Percentiles rank a stretch among this genome's conserved stretches.
These are phyloP conservation scores for Artemisia argyi DNA, from an alignment of 129 eudicot genomes.

Conservation along the genomic window DNA sequence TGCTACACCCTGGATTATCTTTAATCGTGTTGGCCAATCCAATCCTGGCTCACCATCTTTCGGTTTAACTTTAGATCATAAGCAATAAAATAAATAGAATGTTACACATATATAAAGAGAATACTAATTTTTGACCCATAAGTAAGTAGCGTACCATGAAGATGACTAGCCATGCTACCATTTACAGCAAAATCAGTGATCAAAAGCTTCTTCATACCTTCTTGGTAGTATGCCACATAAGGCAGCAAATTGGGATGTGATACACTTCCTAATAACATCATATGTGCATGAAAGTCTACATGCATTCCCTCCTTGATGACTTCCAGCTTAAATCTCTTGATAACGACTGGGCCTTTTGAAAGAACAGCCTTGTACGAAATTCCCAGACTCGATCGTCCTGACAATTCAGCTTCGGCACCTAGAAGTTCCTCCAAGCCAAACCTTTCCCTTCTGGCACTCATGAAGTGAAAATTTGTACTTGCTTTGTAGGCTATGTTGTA, in stretches of 20 bases:
- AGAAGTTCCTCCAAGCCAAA: constrained; percentile 71
- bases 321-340: constrained; percentile 53
- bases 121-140: too few species aligned
- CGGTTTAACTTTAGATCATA: constrained; percentile 39
- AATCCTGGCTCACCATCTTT: constrained; percentile 40
- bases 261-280: constrained; percentile 66
- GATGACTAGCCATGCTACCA: constrained; percentile 84
- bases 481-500: constrained; percentile 32
- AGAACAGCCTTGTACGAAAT: constrained; percentile 68
- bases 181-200: constrained; percentile 53
- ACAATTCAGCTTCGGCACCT: constrained; percentile 65
- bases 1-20: constrained; percentile 64
- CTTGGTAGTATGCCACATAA: constrained; percentile 64
- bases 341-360: constrained; percentile 45
- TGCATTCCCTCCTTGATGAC: constrained; percentile 54
- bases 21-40: constrained; percentile 63
- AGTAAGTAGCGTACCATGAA: constrained; percentile 54
- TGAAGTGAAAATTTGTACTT: constrained; percentile 49
- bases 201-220: constrained; percentile 67
- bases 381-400: constrained; percentile 77
- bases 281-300: constrained; percentile 66
- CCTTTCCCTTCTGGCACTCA: constrained; percentile 45
- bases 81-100: too few species aligned
- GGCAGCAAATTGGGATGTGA: constrained; percentile 72
- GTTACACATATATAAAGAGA: too few species aligned